Base-by-base conservation (phyloP, 2,329 filamentous ascomycete species). In the Myriangium duriaei region DNA sequence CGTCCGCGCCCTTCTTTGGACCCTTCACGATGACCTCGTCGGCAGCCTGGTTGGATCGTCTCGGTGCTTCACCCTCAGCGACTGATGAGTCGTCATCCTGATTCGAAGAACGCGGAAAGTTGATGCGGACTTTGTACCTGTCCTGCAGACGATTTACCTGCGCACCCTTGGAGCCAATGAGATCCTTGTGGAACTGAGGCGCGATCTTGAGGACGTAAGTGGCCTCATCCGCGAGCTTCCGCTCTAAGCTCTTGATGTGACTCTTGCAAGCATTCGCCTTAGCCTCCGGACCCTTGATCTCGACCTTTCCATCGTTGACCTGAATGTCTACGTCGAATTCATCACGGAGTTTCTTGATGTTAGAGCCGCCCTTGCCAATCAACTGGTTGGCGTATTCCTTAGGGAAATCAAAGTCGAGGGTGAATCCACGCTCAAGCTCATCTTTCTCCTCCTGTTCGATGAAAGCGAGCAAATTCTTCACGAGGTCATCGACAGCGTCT, bases 1-100 rank as follows among this genome's bases (percentile, higher is more conserved):
- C 79, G 55, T 96, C 87, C 5, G 87, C 91, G 39, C 88, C 91
- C 65, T 81, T 87, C 68, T 82, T 92, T 26, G 88, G 86, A 13
- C 91, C 91, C 49, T 86, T 84, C 46, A 98, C 74, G 42, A 85
- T 74, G 37, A 98, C 87, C 60, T 96, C 88, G 53, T 98, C 85
- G 11, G 82, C 65, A 28, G 74, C 78, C 59, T 95, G 88, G 51
- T 82, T 73, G 36, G 64, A 60, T 44, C 73, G 75, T 41, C 65
- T 67, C 36, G 67, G 65, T 42, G 88, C 81, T 17, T 70, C 69
- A 26, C 72, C 77, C 49, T 88, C 86, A 11, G 68, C 72, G 45
- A 72, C 72, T 11, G 76, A 74, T 42, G 77, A 72, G 40, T 92
- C 85, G 42, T 72, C 58, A 34, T 56, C 58, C 37, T 51, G 51